phyloP scores from a whole-genome alignment of 805 yeast genomes.

The Yarrowia keelungensis region DNA sequence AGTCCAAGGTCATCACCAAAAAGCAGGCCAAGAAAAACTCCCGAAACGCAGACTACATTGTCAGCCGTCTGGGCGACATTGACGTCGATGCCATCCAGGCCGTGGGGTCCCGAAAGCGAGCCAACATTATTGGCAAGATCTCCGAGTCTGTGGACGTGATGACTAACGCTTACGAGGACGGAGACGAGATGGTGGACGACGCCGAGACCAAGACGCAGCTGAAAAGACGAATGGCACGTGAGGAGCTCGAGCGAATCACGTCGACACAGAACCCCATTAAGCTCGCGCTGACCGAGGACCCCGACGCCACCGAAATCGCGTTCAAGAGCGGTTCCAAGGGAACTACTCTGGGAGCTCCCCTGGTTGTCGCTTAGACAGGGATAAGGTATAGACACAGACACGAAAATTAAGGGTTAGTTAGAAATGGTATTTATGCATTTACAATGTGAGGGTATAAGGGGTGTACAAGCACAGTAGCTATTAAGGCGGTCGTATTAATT shows the following conservation, averaged over 20 bases:
- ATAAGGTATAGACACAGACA: too few relatives aligned
- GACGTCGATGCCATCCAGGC: constrained; percentile 39
- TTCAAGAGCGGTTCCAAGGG: constrained; percentile 67
- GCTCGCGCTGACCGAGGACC: constrained; percentile 64
- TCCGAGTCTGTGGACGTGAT: constrained; percentile 47
- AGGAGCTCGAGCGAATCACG: constrained; percentile 52
- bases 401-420: neutral
- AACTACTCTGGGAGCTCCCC: constrained; percentile 82
- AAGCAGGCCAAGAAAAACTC: constrained; percentile 80
- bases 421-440: neutral
- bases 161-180: constrained; percentile 54
- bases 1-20: constrained; percentile 66
- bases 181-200: constrained; percentile 44
- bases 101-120: constrained; percentile 39
- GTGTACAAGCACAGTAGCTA: too few relatives aligned
- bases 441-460: too few relatives aligned
- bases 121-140: constrained; percentile 56
- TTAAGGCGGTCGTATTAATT: too few relatives aligned
- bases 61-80: constrained; percentile 55
- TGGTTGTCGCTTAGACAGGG: neutral
- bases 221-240: constrained; percentile 56
- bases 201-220: constrained; percentile 42
- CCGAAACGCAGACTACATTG: constrained; percentile 77
- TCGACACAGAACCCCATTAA: constrained; percentile 42
- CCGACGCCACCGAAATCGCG: constrained; percentile 56